Percentiles rank a stretch among this genome's conserved stretches.
phyloP scores from a whole-genome alignment of 257 asterid genomes.

The Nicotiana knightiana region DNA sequence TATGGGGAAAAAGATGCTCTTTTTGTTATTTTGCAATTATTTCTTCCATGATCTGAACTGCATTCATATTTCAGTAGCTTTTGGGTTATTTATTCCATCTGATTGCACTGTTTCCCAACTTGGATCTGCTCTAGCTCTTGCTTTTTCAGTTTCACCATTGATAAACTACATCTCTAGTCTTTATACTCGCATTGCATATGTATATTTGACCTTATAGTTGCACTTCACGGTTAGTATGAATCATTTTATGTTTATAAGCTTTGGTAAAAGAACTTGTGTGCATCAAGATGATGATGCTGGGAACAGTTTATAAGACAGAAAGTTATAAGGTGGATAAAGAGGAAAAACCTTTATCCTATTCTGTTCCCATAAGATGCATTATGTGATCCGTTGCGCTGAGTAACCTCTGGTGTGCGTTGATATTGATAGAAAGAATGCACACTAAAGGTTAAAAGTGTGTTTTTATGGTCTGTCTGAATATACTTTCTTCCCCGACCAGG shows the following conservation, averaged over 20 bases:
- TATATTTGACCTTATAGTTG: background rate
- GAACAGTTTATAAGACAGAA: background rate
- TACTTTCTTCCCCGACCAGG: background rate
- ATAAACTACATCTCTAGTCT: background rate
- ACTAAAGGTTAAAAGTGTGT: background rate
- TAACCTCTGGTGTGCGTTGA: background rate
- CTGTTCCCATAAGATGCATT: background rate
- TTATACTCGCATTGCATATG: background rate
- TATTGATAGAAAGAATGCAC: background rate
- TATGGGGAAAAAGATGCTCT: background rate
- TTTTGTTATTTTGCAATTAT: background rate
- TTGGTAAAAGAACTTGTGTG: background rate
- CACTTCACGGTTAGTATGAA: background rate
- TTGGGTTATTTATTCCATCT: background rate
- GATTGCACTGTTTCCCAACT: background rate
- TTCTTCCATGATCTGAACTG: background rate
- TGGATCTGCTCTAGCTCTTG: background rate
- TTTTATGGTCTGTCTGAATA: background rate
- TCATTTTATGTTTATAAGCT: background rate
- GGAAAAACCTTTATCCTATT: background rate
- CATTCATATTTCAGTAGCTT: background rate
- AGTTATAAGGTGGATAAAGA: background rate
- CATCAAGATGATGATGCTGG: background rate
- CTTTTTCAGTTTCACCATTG: background rate
- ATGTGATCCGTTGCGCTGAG: background rate